Conservation (phyloP, 495 filamentous ascomycete genomes). For the Chaetomium tenue region DNA sequence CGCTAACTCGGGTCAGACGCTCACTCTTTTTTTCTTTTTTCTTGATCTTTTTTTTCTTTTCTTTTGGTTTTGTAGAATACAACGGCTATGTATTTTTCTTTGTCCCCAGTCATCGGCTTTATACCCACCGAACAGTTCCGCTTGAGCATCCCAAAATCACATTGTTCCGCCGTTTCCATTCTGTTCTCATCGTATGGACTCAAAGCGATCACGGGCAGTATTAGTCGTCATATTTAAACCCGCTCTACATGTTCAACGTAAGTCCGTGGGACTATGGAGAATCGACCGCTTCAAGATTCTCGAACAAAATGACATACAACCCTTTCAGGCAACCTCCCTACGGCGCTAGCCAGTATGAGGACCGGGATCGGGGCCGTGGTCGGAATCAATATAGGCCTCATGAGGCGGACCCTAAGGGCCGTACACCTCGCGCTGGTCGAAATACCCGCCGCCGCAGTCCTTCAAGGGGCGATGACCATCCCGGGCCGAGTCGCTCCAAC, state of each 20-base stretch:
- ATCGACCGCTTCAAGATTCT: background rate
- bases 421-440: no score
- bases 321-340: background rate
- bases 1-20: background rate
- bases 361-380: no score
- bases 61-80: background rate
- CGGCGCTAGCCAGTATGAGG: background rate
- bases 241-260: background rate
- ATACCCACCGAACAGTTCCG: background rate
- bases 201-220: background rate
- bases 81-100: background rate
- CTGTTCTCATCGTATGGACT: background rate
- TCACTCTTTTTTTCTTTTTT: background rate
- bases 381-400: background rate
- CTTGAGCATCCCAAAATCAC: background rate
- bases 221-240: background rate
- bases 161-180: background rate
- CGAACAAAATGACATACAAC: background rate
- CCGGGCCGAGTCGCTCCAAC: no score
- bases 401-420: background rate
- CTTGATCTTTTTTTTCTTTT: background rate
- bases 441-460: background rate
- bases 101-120: background rate
- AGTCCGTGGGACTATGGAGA: no score
- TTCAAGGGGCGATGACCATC: no score